These are phyloP conservation scores for Sequoia sempervirens DNA, from an alignment of 75 land plant species.

Conservation along the genomic window DNA sequence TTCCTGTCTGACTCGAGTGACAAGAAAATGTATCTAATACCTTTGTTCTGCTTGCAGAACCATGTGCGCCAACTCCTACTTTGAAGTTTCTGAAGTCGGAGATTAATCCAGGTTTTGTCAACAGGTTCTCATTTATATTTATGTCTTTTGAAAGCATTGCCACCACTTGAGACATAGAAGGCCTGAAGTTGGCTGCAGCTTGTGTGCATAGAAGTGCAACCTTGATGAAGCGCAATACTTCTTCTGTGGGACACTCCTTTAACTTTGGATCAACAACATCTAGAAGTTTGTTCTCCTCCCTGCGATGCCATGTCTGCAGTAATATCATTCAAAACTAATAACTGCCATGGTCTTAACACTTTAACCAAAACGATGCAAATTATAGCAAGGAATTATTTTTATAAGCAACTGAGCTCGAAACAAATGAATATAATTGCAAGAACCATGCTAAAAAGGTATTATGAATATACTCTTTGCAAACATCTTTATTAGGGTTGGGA, in stretches of 20 bases:
- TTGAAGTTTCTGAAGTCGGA: not conserved
- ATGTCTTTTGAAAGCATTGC: constrained; percentile 49
- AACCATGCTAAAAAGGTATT: not conserved
- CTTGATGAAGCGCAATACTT: constrained; percentile 41
- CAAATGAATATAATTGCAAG: not conserved
- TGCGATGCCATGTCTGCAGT: constrained; percentile 43
- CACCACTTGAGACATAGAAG: constrained; percentile 51
- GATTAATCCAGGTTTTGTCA: constrained; percentile 28
- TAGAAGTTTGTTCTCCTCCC: constrained; percentile 25
- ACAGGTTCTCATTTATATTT: constrained; percentile 31
- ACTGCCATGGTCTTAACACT: not conserved
- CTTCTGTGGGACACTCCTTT: constrained; percentile 24
- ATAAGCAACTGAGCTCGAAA: not conserved
- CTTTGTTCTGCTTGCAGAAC: not conserved
- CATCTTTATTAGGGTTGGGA: not conserved
- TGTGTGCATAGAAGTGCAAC: constrained; percentile 62
- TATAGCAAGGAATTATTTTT: not conserved
- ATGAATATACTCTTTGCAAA: constrained; percentile 3
- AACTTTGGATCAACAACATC: constrained; percentile 45
- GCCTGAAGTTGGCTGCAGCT: constrained; percentile 41
- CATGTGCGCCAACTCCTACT: constrained; percentile 3
- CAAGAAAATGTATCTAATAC: not conserved
- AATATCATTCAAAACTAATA: not conserved
- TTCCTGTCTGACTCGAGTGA: not conserved
- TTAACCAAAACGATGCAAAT: not conserved